A percentile compares a stretch with the other conserved stretches of the same genome.
These are phyloP conservation scores for Ailanthus altissimus DNA, from an alignment of 345 rosid genomes.

Conservation along the genomic window DNA sequence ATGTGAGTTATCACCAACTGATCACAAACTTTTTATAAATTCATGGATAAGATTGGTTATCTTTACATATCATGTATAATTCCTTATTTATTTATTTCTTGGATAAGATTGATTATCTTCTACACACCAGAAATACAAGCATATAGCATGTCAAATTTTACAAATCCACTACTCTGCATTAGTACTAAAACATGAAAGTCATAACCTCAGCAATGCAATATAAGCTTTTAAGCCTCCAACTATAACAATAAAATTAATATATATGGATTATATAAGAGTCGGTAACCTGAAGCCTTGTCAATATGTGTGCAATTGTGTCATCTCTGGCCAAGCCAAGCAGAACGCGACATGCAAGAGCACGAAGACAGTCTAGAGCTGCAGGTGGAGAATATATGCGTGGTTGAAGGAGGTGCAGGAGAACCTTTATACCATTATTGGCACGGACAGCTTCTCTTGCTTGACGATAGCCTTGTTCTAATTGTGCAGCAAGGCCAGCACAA, in stretches of 20 bases:
- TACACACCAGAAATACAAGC: not conserved
- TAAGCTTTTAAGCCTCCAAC: not conserved
- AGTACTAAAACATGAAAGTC: not conserved
- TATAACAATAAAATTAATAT: not conserved
- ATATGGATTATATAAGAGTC: not conserved
- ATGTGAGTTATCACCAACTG: no score
- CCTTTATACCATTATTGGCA: constrained; percentile 94
- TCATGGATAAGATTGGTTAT: not conserved
- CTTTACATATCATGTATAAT: not conserved
- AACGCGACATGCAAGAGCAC: constrained; percentile 93
- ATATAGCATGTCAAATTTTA: not conserved
- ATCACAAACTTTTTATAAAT: not conserved
- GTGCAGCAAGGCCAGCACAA: constrained; percentile 97
- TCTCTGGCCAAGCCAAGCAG: constrained; percentile 98
- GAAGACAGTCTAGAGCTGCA: constrained; percentile 87
- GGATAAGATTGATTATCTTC: not conserved
- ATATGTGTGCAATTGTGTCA: constrained; percentile 91
- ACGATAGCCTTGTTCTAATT: constrained; percentile 94
- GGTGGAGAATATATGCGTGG: constrained; percentile 89
- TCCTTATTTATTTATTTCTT: not conserved
- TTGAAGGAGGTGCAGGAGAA: constrained; percentile 92
- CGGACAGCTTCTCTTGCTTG: constrained; percentile 97
- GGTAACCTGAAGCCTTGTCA: constrained; percentile 94
- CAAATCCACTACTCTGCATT: not conserved
- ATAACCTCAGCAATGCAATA: not conserved